Percentiles rank a stretch among this genome's conserved stretches.
Conservation (phyloP, 345 rosid species). For the Salix exigua region DNA sequence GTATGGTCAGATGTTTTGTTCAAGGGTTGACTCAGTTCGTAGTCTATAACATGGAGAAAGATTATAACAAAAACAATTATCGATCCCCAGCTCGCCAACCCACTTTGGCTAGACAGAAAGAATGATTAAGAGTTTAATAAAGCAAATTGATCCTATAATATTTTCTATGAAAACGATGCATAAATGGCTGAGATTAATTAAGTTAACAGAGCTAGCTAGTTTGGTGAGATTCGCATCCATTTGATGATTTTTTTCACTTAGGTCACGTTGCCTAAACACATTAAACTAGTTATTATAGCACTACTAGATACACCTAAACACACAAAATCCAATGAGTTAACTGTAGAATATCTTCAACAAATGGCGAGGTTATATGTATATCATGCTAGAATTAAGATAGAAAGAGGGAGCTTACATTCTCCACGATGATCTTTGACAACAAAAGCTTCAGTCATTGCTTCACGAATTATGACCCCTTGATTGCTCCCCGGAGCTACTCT, state of each 20-base stretch:
- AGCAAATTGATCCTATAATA: neutral
- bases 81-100: neutral
- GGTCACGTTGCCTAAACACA: neutral
- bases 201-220: neutral
- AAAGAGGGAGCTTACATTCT: constrained; percentile 66
- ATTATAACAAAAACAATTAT: no score
- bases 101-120: neutral
- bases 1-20: neutral
- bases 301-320: no score
- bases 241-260: neutral
- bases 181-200: neutral
- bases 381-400: neutral
- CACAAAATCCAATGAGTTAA: neutral
- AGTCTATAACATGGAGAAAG: neutral
- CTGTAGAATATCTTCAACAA: neutral
- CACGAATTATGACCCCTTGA: constrained; percentile 48
- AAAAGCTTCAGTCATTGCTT: constrained; percentile 75
- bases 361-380: neutral
- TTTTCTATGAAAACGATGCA: no score
- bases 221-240: neutral
- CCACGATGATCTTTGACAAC: constrained; percentile 93
- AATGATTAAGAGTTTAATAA: neutral
- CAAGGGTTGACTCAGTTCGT: neutral
- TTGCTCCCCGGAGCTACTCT: constrained; percentile 48
- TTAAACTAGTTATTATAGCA: neutral